Conservation (phyloP, 1,284 basidiomycete genomes). For the Boletus calvinii region DNA sequence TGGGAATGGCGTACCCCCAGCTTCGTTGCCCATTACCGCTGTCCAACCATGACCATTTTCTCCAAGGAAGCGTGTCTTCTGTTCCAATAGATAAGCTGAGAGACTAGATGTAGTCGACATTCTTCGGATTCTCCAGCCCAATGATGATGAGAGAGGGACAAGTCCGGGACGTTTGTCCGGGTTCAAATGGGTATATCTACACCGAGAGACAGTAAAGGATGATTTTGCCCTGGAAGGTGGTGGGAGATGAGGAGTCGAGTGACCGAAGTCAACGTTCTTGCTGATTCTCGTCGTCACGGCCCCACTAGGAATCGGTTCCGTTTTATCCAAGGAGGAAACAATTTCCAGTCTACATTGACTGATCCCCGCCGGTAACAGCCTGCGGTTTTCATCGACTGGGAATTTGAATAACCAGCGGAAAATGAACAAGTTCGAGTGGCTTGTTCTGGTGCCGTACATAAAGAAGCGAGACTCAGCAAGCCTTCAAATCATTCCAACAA, state of each 20-base stretch:
- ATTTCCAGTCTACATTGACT: constrained; percentile 1
- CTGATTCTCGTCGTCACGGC: neutral
- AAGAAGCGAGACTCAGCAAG: constrained; percentile 5
- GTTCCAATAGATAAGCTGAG: constrained; percentile 38
- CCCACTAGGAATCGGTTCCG: neutral
- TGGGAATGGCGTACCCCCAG: constrained; percentile 66
- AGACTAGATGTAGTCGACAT: constrained; percentile 33
- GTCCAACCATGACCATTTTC: constrained; percentile 64
- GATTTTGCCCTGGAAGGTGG: neutral
- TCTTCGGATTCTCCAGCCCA: constrained; percentile 3
- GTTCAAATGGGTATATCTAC: constrained; percentile 1
- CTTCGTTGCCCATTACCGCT: constrained; percentile 88
- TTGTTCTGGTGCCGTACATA: constrained; percentile 9
- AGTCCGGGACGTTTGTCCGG: neutral
- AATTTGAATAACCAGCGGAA: neutral
- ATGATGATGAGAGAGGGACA: neutral
- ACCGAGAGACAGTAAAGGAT: neutral
- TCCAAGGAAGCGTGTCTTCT: constrained; percentile 42
- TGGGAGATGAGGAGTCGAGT: neutral
- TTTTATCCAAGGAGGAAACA: neutral
- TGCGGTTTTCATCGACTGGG: neutral
- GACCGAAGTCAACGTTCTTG: neutral
- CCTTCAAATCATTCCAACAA: too few relatives aligned
- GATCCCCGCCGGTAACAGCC: neutral
- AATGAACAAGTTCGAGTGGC: neutral